A percentile compares a stretch with the other conserved stretches of the same genome.
Conservation (phyloP, 2,329 filamentous ascomycete genomes). For the Penicillium sp. region DNA sequence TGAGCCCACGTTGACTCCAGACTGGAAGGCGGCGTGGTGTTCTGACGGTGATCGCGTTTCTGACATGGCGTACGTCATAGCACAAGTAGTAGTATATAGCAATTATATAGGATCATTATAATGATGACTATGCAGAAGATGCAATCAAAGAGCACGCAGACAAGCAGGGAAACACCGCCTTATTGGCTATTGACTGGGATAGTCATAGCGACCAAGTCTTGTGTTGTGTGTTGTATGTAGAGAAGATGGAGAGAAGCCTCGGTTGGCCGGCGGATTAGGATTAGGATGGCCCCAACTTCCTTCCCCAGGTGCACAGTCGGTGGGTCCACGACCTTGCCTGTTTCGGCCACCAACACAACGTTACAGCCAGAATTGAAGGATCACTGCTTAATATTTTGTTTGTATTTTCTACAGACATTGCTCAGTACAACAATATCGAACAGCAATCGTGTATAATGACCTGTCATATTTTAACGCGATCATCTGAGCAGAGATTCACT, state of each 20-base stretch:
- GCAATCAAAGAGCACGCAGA: background rate
- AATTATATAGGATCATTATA: background rate
- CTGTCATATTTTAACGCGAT: background rate
- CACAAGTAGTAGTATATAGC: background rate
- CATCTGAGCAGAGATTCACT: background rate
- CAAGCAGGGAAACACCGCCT: background rate
- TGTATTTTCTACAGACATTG: background rate
- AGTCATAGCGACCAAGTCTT: background rate
- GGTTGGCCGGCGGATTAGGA: background rate
- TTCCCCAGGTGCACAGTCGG: background rate
- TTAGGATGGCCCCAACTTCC: no score
- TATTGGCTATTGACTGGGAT: background rate
- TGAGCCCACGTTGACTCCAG: conserved; percentile 14
- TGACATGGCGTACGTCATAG: conserved; percentile 17
- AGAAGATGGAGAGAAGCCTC: background rate
- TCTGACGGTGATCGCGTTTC: conserved; percentile 19
- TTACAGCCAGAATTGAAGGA: background rate
- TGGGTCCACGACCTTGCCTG: background rate
- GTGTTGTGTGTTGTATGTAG: no score
- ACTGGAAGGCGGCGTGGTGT: conserved; percentile 17
- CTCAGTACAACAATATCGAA: background rate
- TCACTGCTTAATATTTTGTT: background rate
- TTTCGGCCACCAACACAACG: background rate
- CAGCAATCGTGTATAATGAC: background rate
- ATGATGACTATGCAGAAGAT: background rate